Conservation (phyloP, 129 eudicot genomes). For the Apium graveolens region DNA sequence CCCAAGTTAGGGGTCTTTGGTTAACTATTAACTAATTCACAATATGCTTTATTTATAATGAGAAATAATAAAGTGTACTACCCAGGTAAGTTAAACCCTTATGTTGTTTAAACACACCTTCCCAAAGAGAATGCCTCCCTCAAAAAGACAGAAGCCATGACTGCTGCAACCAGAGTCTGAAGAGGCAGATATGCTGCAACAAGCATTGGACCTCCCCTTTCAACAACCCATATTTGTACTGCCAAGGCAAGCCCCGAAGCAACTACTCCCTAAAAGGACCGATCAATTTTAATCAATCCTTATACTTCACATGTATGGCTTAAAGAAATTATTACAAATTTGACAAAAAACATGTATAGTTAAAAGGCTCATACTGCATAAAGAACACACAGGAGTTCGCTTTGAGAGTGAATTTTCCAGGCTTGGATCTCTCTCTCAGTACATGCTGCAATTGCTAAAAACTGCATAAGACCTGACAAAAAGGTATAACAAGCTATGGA, state of each 20-base stretch:
- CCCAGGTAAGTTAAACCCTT: not conserved
- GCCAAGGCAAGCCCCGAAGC: constrained; percentile 7
- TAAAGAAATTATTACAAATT: not conserved
- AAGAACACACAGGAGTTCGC: constrained; percentile 9
- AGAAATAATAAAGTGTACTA: not conserved
- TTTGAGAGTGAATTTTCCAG: constrained; percentile 9
- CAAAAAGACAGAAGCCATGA: constrained; percentile 10
- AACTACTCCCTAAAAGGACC: not conserved
- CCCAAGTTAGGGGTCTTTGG: not conserved
- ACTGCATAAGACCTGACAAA: constrained; percentile 5
- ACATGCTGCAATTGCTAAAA: constrained; percentile 13
- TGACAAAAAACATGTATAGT: not conserved
- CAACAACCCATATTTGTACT: constrained; percentile 12
- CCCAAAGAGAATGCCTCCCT: constrained; percentile 4
- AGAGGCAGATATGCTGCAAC: constrained; percentile 15
- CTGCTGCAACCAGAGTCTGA: constrained; percentile 11
- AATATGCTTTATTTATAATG: not conserved
- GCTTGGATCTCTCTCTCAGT: not conserved
- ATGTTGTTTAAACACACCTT: not conserved
- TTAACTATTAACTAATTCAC: not conserved
- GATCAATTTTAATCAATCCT: not conserved
- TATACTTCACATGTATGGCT: not conserved
- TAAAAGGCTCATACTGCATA: not conserved
- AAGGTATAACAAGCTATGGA: constrained; percentile 11
- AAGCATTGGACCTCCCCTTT: constrained; percentile 16